These are phyloP conservation scores for Rhizopogon rudus DNA, from an alignment of 768 basidiomycete species.

Conservation along the genomic window DNA sequence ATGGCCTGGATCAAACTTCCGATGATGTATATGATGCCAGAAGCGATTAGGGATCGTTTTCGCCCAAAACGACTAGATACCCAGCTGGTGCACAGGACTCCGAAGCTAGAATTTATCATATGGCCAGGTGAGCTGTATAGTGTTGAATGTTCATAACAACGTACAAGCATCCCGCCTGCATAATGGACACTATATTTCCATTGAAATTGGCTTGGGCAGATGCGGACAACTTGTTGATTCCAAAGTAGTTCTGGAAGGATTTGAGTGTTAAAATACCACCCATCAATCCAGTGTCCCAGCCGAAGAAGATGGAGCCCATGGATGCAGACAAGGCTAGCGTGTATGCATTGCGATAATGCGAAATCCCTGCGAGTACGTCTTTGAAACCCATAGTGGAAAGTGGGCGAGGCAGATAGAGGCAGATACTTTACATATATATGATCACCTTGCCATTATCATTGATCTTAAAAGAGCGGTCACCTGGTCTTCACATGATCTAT, in stretches of 20 bases:
- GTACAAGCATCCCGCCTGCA: conserved; percentile 47
- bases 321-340: conserved; percentile 39
- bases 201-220: conserved; percentile 35
- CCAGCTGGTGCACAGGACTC: conserved; percentile 36
- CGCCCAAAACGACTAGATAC: conserved; percentile 40
- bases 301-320: conserved; percentile 45
- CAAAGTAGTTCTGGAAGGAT: conserved; percentile 47
- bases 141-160: conserved; percentile 8
- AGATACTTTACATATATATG: not conserved
- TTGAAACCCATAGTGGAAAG: conserved; percentile 20
- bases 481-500: not conserved
- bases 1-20: conserved; percentile 45
- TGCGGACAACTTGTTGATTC: conserved; percentile 33
- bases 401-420: not conserved
- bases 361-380: conserved; percentile 17
- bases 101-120: conserved; percentile 31
- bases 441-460: not conserved
- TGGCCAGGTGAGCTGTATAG: not conserved
- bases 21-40: conserved; percentile 42
- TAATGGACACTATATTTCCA: conserved; percentile 48
- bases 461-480: not conserved
- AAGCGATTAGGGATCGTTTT: conserved; percentile 37
- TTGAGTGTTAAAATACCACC: conserved; percentile 42
- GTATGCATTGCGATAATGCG: conserved; percentile 40
- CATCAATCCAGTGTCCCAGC: conserved; percentile 47